Evolutionary conservation across 1,139 yeast species (phyloP).

Genomic region (Hemisphaericaspora subhashii): DNA sequence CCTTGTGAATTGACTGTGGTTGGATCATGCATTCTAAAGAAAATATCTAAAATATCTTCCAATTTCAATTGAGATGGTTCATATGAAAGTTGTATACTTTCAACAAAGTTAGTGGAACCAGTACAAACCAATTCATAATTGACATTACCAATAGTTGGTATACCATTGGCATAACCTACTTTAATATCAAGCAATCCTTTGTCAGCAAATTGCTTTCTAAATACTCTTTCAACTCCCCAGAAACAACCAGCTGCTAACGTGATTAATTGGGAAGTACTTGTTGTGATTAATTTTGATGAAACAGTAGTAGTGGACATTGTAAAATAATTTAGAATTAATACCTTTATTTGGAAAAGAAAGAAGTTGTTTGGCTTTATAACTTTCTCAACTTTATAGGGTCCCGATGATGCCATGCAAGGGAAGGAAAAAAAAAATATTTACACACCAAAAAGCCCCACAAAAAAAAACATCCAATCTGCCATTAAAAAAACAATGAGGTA

Average conservation of each 20-base stretch:
- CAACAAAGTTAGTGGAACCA: slow-evolving; percentile 72
- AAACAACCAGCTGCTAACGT: slow-evolving; percentile 86
- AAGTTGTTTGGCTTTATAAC: too few relatives aligned
- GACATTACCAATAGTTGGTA: slow-evolving; percentile 47
- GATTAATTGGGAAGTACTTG: slow-evolving; percentile 46
- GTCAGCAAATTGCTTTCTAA: slow-evolving; percentile 59
- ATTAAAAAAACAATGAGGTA: too few relatives aligned
- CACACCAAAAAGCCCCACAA: neutral
- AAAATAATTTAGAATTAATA: too few relatives aligned
- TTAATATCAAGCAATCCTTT: slow-evolving; percentile 72
- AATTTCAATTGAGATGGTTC: slow-evolving; percentile 65
- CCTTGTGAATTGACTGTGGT: slow-evolving; percentile 67
- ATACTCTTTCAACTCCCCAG: slow-evolving; percentile 94
- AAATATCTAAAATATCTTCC: slow-evolving; percentile 72
- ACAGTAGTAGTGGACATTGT: slow-evolving; percentile 18
- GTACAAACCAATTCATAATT: slow-evolving; percentile 74
- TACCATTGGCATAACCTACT: slow-evolving; percentile 92
- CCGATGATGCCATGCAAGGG: too few relatives aligned
- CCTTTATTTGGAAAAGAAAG: too few relatives aligned
- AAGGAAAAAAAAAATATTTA: too few relatives aligned
- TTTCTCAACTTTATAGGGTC: too few relatives aligned
- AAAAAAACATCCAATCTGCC: neutral
- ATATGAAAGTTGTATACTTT: slow-evolving; percentile 77
- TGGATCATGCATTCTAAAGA: slow-evolving; percentile 86
- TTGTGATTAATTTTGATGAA: slow-evolving; percentile 39